Percentiles rank a stretch among this genome's conserved stretches.
Conservation (phyloP, 306 rosid genomes). For the Cicer pinnatifidum region DNA sequence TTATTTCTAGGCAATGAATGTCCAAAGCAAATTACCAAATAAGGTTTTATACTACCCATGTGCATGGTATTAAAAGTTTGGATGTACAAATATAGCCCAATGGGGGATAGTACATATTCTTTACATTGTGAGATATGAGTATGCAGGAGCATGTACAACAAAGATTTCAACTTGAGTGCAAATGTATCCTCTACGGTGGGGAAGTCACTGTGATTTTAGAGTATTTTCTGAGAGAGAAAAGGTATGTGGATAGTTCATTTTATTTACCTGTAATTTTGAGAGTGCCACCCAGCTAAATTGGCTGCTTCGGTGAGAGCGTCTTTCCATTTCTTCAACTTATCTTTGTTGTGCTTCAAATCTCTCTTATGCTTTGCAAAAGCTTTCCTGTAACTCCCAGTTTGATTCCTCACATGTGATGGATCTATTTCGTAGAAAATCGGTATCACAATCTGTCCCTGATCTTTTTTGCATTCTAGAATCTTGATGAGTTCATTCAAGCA, state of each 20-base stretch:
- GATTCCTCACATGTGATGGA: constrained; percentile 35
- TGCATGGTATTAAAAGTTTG: too few species aligned
- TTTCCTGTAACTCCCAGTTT: not conserved
- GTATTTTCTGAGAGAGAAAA: not conserved
- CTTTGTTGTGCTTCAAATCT: not conserved
- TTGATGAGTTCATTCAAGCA: constrained; percentile 27
- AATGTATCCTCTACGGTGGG: too few species aligned
- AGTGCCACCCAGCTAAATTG: constrained; percentile 27
- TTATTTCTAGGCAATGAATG: too few species aligned
- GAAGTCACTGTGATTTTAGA: too few species aligned
- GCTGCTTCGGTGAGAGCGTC: constrained; percentile 9
- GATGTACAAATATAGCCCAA: constrained; percentile 33
- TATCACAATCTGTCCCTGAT: not conserved
- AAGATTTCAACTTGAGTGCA: too few species aligned
- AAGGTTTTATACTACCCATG: too few species aligned
- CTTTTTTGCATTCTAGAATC: constrained; percentile 32
- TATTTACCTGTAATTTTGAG: not conserved
- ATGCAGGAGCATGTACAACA: too few species aligned
- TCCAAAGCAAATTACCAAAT: too few species aligned
- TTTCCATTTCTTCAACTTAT: constrained; percentile 21
- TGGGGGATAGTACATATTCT: too few species aligned
- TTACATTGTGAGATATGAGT: too few species aligned
- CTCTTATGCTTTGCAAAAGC: constrained; percentile 3
- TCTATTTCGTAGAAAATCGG: constrained; percentile 32
- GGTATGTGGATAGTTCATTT: not conserved